A percentile compares a stretch with the other conserved stretches of the same genome.
phyloP scores from a whole-genome alignment of 352 stramenopile species.

The Blastocystis sp. region DNA sequence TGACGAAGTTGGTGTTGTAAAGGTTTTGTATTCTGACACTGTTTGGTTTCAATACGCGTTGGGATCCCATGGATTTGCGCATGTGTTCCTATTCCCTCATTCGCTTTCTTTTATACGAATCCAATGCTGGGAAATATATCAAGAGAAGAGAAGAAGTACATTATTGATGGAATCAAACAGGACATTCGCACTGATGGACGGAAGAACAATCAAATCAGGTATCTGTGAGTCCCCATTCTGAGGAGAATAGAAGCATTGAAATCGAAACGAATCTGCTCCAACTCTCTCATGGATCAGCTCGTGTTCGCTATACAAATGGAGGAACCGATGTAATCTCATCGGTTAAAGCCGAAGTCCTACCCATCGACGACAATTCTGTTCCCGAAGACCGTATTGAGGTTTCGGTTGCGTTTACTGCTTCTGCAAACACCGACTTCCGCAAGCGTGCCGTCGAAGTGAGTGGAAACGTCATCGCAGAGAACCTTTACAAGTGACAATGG shows the following conservation, averaged over 20 bases:
- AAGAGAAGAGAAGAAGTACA: constrained; percentile 22
- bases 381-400: background rate
- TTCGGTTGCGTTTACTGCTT: background rate
- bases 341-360: background rate
- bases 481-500: background rate
- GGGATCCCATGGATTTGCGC: background rate
- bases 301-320: constrained; percentile 8
- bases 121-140: background rate
- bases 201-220: constrained; percentile 24
- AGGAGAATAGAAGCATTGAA: background rate
- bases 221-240: background rate
- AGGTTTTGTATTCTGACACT: background rate
- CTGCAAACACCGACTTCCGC: background rate
- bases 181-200: background rate
- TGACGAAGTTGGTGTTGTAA: background rate
- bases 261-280: constrained; percentile 28
- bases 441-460: background rate
- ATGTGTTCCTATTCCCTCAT: background rate
- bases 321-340: constrained; percentile 40
- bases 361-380: background rate
- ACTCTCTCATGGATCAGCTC: constrained; percentile 16
- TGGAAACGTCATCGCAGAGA: constrained; percentile 29
- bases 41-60: background rate
- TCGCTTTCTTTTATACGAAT: background rate
- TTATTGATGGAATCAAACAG: constrained; percentile 15